Base-by-base conservation (phyloP, 345 rosid genomes). In the Eucalyptus tenuipes region DNA sequence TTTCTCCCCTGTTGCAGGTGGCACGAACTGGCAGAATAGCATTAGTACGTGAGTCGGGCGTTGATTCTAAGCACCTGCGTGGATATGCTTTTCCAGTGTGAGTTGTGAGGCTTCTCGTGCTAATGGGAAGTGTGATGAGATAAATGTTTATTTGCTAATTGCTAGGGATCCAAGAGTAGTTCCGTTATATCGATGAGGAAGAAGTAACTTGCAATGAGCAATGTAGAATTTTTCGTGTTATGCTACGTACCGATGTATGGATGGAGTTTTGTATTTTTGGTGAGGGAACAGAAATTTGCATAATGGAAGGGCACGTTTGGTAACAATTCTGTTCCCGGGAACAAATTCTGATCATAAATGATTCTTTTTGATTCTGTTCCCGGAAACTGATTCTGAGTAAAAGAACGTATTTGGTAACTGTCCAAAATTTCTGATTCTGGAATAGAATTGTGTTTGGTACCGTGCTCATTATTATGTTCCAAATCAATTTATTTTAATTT, bases 11-110 rank as follows among this genome's bases (percentile, higher is more conserved):
- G 88, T 42, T 61, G 53, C 85, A 96, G 99, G 98, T 98, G 85
- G 99, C 99, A 89, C 91, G 99, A 91, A 96, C 99, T 0, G 99
- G 99, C 49, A 94, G 99, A 68, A 88, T 97, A n/a, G 99, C 99
- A 42, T 90, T 95, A 94, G 94, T 91, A 49, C 97, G 99, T 16
- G 99, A 96, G 89, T 97, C 98, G 5, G 98, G 99, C 40, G 98
- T 97, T 53, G 99, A 96, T 91, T 97, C 99, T 7, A 96, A 90
- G 85, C 91, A 92, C 88, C 99, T 97, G 27, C 96, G 98, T 45
- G 99, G 99, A 71, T 97, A 95, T 86, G 94, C 99, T 9, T 93
- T 95, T 88, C 99, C 98, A 7, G 50, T 96, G 49, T 92, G 89
- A 90, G 88, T 87, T 44, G 18, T 31, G 42, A 49, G 47, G 81